phyloP scores from a whole-genome alignment of 441 rosid genomes.

The Gossypium gossypioides region DNA sequence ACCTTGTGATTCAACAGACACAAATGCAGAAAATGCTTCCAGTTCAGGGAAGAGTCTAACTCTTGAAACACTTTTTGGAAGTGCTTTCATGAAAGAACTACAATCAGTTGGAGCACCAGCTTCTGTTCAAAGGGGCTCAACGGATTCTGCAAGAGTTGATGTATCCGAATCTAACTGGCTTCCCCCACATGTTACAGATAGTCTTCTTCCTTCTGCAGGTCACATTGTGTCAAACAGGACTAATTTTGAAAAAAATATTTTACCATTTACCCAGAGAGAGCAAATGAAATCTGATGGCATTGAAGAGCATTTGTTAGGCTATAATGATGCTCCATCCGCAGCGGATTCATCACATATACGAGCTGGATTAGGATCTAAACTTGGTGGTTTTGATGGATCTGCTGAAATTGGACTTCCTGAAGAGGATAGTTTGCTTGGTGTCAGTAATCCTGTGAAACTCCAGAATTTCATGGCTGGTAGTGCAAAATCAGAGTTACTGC shows the following conservation, averaged over 20 bases:
- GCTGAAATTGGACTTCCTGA: slow-evolving; percentile 37
- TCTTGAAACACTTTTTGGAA: slow-evolving; percentile 87
- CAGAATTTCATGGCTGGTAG: slow-evolving; percentile 31
- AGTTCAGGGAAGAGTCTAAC: slow-evolving; percentile 52
- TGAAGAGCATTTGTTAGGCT: slow-evolving; percentile 38
- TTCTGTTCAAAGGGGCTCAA: slow-evolving; percentile 30
- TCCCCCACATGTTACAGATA: slow-evolving; percentile 21
- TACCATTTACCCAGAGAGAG: slow-evolving; percentile 36
- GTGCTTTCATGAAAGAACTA: slow-evolving; percentile 89
- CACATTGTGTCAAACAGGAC: slow-evolving; percentile 31
- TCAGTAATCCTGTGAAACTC: slow-evolving; percentile 29
- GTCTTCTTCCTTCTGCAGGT: slow-evolving; percentile 22
- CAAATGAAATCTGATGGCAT: slow-evolving; percentile 34
- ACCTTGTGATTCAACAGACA: slow-evolving; percentile 24
- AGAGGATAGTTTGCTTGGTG: slow-evolving; percentile 43
- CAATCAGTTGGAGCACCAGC: slow-evolving; percentile 69
- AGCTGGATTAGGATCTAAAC: slow-evolving; percentile 37
- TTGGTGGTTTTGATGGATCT: slow-evolving; percentile 31
- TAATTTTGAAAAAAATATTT: slow-evolving; percentile 26
- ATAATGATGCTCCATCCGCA: slow-evolving; percentile 30
- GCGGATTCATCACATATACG: slow-evolving; percentile 33
- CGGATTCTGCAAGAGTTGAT: slow-evolving; percentile 32
- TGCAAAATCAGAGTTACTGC: slow-evolving; percentile 37
- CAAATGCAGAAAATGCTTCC: slow-evolving; percentile 25
- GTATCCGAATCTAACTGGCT: slow-evolving; percentile 33